A percentile compares a stretch with the other conserved stretches of the same genome.
These are phyloP conservation scores for Solanum lycopersicoides DNA, from an alignment of 257 asterid species.

Conservation along the genomic window DNA sequence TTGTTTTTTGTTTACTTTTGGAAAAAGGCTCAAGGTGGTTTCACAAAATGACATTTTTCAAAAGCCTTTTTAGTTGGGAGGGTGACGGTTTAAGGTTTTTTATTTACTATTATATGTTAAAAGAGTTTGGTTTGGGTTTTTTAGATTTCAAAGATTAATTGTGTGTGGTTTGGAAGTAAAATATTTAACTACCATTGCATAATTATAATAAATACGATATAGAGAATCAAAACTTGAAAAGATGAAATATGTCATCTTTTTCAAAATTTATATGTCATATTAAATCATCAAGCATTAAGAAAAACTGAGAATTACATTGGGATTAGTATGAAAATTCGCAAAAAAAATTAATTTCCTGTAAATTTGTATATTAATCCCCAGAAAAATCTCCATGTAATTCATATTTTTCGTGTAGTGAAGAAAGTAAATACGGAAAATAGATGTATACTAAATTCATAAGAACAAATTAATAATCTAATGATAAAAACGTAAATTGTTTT, in stretches of 20 bases:
- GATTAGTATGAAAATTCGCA: no score
- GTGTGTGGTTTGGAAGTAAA: background rate
- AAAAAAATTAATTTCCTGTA: no score
- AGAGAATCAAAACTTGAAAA: background rate
- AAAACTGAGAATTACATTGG: no score
- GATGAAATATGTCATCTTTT: background rate
- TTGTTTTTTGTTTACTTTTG: conserved; percentile 21
- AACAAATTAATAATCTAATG: background rate
- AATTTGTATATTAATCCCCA: no score
- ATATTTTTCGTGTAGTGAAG: no score
- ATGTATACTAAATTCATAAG: background rate
- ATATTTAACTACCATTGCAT: background rate
- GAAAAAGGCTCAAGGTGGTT: conserved; percentile 18
- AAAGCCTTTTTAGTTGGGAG: background rate
- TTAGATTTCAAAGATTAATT: background rate
- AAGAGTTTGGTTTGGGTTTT: background rate
- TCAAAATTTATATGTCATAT: background rate
- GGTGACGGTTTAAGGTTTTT: background rate
- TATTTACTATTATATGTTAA: background rate
- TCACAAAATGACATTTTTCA: background rate
- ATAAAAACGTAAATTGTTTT: background rate
- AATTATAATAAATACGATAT: background rate
- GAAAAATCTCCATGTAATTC: no score
- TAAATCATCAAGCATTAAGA: background rate
- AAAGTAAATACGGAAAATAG: background rate